Conservation (phyloP, 2,329 filamentous ascomycete genomes). For the Sphaerulina vaccinii region DNA sequence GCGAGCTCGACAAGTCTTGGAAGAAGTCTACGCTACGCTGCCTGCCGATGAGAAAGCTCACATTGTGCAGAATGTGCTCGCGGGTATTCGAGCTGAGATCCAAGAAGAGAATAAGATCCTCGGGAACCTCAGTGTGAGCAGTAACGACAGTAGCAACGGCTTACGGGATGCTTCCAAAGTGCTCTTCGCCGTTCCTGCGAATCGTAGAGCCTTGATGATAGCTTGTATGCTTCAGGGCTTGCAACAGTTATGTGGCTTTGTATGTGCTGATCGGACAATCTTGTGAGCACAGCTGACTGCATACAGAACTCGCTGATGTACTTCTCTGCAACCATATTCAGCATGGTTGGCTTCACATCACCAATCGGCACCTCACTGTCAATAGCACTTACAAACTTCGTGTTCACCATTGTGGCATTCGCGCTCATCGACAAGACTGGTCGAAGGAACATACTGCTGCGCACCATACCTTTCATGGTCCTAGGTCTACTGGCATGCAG, state of each 20-base stretch:
- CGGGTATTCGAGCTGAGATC: constrained; percentile 71
- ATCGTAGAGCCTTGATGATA: constrained; percentile 74
- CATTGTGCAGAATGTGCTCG: constrained; percentile 61
- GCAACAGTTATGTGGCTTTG: constrained; percentile 60
- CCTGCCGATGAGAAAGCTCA: constrained; percentile 37
- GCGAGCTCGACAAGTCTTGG: constrained; percentile 64
- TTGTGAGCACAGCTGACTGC: not conserved
- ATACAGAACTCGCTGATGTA: constrained; percentile 47
- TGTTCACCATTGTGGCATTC: constrained; percentile 49
- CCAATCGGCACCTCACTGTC: constrained; percentile 47
- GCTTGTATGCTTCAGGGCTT: constrained; percentile 83
- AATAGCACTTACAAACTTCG: constrained; percentile 48
- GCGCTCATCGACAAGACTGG: constrained; percentile 46
- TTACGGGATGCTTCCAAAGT: constrained; percentile 35
- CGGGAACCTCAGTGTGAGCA: constrained; percentile 4
- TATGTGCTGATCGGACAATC: not conserved
- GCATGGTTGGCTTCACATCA: constrained; percentile 46
- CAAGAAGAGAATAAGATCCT: constrained; percentile 25
- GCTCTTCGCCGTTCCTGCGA: constrained; percentile 46
- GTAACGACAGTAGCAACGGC: constrained; percentile 4
- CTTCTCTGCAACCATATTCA: constrained; percentile 50
- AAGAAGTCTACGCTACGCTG: constrained; percentile 20
- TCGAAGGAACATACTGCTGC: constrained; percentile 65
- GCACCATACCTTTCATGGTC: constrained; percentile 81
- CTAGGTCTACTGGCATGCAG: constrained; percentile 69